Conservation (phyloP, 208 protist species). For the Trichomonas gallinae region DNA sequence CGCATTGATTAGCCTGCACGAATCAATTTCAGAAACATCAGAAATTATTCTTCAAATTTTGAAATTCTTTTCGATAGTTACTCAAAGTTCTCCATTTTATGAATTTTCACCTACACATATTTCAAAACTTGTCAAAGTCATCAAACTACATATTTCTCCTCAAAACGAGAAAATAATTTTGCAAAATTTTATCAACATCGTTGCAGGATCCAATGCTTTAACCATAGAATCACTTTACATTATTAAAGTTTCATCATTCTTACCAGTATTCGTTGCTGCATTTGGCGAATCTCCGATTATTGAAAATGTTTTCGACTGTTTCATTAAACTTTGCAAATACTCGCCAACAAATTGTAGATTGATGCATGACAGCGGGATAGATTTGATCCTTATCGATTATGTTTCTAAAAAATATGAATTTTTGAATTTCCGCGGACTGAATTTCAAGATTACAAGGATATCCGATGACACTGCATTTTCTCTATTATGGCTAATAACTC, state of each 20-base stretch:
- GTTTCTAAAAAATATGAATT: neutral
- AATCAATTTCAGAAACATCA: neutral
- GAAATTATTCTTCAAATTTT: neutral
- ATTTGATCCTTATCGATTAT: neutral
- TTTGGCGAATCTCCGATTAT: neutral
- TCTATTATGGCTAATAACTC: neutral
- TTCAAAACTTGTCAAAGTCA: neutral
- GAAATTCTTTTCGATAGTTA: neutral
- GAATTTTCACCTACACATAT: neutral
- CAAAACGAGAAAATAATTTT: neutral
- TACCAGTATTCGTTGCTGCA: neutral
- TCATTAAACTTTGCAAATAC: neutral
- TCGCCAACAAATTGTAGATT: neutral
- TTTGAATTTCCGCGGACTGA: neutral
- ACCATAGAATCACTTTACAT: neutral
- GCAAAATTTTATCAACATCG: neutral
- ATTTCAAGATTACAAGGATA: neutral
- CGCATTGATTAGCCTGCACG: neutral
- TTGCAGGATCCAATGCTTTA: neutral
- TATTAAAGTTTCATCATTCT: neutral
- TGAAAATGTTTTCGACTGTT: neutral
- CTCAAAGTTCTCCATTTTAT: neutral
- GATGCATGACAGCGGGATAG: neutral
- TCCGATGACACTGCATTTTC: neutral
- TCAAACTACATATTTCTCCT: neutral